Percentiles rank a stretch among this genome's conserved stretches.
These are phyloP conservation scores for Cladosporium sp. DNA, from an alignment of 2,329 filamentous ascomycete species.

Conservation along the genomic window DNA sequence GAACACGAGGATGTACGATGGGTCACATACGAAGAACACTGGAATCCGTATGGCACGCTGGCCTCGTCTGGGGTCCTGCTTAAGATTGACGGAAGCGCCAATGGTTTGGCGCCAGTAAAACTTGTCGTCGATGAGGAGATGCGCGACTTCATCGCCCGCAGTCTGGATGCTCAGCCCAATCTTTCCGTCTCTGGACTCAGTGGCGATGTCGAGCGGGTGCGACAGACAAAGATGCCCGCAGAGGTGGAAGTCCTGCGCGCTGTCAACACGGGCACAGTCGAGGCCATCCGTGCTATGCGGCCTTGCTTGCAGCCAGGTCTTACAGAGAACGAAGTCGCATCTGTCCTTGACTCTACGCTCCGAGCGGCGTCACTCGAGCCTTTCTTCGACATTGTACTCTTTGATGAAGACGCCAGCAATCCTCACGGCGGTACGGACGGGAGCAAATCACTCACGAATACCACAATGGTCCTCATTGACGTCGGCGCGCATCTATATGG, in stretches of 20 bases:
- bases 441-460: slow-evolving; percentile 44
- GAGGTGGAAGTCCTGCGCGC: slow-evolving; percentile 54
- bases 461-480: slow-evolving; percentile 57
- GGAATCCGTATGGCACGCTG: slow-evolving; percentile 56
- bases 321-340: slow-evolving; percentile 52
- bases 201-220: slow-evolving; percentile 51
- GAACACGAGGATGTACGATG: slow-evolving; percentile 42
- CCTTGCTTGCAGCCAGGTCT: slow-evolving; percentile 49
- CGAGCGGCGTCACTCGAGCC: slow-evolving; percentile 48
- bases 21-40: slow-evolving; percentile 58
- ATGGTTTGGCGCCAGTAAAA: slow-evolving; percentile 21
- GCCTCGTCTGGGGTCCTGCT: slow-evolving; percentile 20
- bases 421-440: slow-evolving; percentile 50
- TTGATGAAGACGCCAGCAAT: slow-evolving; percentile 50
- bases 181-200: slow-evolving; percentile 52
- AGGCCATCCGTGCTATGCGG: slow-evolving; percentile 53
- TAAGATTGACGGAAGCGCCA: slow-evolving; percentile 13
- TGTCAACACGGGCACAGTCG: slow-evolving; percentile 59
- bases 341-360: slow-evolving; percentile 51
- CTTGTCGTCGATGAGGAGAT: slow-evolving; percentile 62
- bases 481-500: slow-evolving; percentile 56
- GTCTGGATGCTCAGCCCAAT: slow-evolving; percentile 43
- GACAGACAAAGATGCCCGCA: slow-evolving; percentile 51
- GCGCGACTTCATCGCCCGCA: slow-evolving; percentile 56
- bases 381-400: slow-evolving; percentile 60